These are phyloP conservation scores for Ligustrum vulgare DNA, from an alignment of 257 asterid genomes.

Conservation along the genomic window DNA sequence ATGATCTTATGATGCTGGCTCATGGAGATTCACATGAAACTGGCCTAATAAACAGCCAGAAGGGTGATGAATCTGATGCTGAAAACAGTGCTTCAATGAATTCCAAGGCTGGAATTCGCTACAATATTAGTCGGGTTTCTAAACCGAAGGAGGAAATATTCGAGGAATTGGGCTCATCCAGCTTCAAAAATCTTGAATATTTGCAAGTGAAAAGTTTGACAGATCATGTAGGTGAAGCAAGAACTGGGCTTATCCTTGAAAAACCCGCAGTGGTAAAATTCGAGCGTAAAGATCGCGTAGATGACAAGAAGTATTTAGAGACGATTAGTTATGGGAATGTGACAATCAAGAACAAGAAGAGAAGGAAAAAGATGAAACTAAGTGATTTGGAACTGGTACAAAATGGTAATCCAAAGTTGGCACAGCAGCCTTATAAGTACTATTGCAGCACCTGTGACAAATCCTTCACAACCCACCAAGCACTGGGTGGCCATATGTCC, in stretches of 20 bases:
- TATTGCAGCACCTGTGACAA: slow-evolving; percentile 35
- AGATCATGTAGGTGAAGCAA: neutral
- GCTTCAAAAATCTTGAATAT: neutral
- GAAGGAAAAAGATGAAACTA: slow-evolving; percentile 38
- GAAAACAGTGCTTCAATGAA: slow-evolving; percentile 26
- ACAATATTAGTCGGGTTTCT: slow-evolving; percentile 1
- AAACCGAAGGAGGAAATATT: slow-evolving; percentile 11
- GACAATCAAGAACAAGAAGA: slow-evolving; percentile 29
- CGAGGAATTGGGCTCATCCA: neutral
- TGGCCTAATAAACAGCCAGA: neutral
- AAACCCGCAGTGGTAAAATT: neutral
- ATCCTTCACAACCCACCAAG: slow-evolving; percentile 41
- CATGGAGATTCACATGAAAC: slow-evolving; percentile 19
- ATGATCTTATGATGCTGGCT: slow-evolving; percentile 46
- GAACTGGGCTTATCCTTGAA: neutral
- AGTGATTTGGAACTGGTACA: slow-evolving; percentile 31
- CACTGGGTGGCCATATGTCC: slow-evolving; percentile 51
- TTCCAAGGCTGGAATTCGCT: slow-evolving; percentile 14
- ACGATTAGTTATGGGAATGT: neutral
- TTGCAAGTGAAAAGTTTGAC: neutral
- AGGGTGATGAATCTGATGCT: slow-evolving; percentile 25
- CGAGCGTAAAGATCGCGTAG: neutral
- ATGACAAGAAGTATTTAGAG: neutral
- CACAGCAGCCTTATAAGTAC: slow-evolving; percentile 26
- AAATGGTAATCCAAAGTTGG: slow-evolving; percentile 8